A percentile compares a stretch with the other conserved stretches of the same genome.
phyloP scores from a whole-genome alignment of 2,329 filamentous ascomycete genomes.

The Talaromyces islandicus region DNA sequence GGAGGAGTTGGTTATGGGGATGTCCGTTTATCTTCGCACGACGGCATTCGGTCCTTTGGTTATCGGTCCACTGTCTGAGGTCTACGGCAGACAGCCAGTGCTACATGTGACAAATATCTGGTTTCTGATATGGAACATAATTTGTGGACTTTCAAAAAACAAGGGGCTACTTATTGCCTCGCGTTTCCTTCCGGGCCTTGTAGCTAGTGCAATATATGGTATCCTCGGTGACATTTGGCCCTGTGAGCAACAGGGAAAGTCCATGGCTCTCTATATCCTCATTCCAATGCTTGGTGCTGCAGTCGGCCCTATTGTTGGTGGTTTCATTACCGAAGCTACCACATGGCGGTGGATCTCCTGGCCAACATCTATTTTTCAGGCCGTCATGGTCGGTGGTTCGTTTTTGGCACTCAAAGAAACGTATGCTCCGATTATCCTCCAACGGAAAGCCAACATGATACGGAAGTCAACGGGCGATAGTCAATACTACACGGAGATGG shows the following conservation, averaged over 20 bases:
- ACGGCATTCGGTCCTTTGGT: slow-evolving; percentile 40
- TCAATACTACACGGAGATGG: slow-evolving; percentile 24
- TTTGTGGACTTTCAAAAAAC: slow-evolving; percentile 45
- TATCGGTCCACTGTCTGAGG: slow-evolving; percentile 42
- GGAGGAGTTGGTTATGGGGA: slow-evolving; percentile 30
- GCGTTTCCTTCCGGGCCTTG: slow-evolving; percentile 48
- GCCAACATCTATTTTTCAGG: slow-evolving; percentile 11
- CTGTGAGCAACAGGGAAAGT: slow-evolving; percentile 52
- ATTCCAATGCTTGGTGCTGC: slow-evolving; percentile 36
- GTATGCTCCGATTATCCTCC: slow-evolving; percentile 38
- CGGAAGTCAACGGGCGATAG: slow-evolving; percentile 38
- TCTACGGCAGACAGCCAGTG: slow-evolving; percentile 44
- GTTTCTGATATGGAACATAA: slow-evolving; percentile 46
- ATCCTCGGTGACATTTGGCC: slow-evolving; percentile 48
- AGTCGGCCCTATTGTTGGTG: slow-evolving; percentile 55
- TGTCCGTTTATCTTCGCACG: slow-evolving; percentile 44
- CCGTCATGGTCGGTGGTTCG: slow-evolving; percentile 8
- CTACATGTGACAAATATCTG: slow-evolving; percentile 44
- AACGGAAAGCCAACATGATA: slow-evolving; percentile 32
- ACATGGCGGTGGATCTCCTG: slow-evolving; percentile 20
- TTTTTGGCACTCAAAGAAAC: slow-evolving; percentile 40
- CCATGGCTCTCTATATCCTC: slow-evolving; percentile 54
- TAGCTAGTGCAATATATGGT: slow-evolving; percentile 50
- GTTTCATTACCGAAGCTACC: slow-evolving; percentile 48
- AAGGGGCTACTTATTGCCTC: slow-evolving; percentile 47